Percentiles rank a stretch among this genome's conserved stretches.
Conservation (phyloP, 176 grass and related monocot genomes). For the Bolboschoenus planiculmis region DNA sequence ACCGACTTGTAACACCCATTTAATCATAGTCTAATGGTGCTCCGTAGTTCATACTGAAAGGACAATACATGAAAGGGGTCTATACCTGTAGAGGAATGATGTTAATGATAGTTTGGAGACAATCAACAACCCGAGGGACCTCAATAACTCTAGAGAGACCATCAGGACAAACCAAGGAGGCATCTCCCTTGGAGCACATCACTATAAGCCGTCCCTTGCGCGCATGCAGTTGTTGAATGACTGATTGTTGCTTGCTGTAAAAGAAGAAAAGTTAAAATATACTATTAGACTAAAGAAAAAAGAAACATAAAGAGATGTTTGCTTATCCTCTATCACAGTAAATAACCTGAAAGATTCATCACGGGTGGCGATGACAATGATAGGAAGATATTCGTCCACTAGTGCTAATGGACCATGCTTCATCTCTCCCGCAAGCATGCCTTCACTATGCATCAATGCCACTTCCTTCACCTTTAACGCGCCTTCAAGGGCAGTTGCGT, state of each 20-base stretch:
- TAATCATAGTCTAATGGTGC: not conserved
- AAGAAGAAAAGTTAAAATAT: not conserved
- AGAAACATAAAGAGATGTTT: not conserved
- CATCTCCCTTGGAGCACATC: slow-evolving; percentile 67
- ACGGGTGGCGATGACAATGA: slow-evolving; percentile 78
- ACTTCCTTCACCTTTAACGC: slow-evolving; percentile 97
- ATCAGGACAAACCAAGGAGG: slow-evolving; percentile 39
- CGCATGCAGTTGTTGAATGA: slow-evolving; percentile 89
- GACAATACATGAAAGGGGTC: not conserved
- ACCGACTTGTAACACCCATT: not conserved
- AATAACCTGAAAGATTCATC: slow-evolving; percentile 66
- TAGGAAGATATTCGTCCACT: slow-evolving; percentile 87
- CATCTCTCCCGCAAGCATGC: slow-evolving; percentile 98
- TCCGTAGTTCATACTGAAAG: not conserved
- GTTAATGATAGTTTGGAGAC: slow-evolving; percentile 80
- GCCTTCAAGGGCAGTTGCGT: slow-evolving; percentile 85
- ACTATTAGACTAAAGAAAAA: not conserved
- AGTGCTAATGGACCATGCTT: slow-evolving; percentile 87
- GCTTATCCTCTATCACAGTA: not conserved
- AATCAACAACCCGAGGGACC: slow-evolving; percentile 64
- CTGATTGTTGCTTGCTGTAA: slow-evolving; percentile 79
- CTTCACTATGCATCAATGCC: slow-evolving; percentile 77
- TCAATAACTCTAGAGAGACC: slow-evolving; percentile 64
- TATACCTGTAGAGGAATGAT: slow-evolving; percentile 84
- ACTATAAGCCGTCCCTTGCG: slow-evolving; percentile 77